phyloP scores from a whole-genome alignment of 2,329 filamentous ascomycete genomes.

The Leptodontidium sp. region DNA sequence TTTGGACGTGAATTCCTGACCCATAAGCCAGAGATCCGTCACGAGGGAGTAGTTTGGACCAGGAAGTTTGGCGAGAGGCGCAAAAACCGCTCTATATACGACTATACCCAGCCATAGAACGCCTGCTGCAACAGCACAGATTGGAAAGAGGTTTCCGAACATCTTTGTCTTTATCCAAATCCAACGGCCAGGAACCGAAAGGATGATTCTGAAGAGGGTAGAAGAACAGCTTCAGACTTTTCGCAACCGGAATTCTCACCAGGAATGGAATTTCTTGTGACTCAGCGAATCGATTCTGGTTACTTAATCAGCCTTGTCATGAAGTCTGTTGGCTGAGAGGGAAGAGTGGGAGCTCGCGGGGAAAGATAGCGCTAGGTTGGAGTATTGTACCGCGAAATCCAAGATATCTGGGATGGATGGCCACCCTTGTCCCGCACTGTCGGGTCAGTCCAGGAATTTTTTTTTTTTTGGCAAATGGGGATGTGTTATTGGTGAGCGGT shows the following conservation, averaged over 20 bases:
- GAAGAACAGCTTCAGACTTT: neutral
- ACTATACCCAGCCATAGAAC: conserved; percentile 13
- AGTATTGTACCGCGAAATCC: neutral
- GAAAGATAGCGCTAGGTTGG: conserved; percentile 7
- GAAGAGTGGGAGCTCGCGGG: conserved; percentile 9
- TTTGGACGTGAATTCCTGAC: conserved; percentile 60
- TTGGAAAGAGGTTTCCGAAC: conserved; percentile 18
- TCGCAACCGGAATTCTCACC: neutral
- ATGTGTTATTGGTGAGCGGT: conserved; percentile 1
- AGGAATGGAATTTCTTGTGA: neutral
- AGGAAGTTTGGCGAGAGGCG: conserved; percentile 39
- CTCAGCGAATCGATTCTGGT: neutral
- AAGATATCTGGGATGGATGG: neutral
- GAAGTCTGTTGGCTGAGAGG: neutral
- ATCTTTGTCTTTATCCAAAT: conserved; percentile 2
- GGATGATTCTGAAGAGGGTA: neutral
- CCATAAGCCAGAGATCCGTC: conserved; percentile 38
- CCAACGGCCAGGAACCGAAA: neutral
- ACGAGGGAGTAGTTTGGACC: conserved; percentile 39
- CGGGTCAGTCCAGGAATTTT: neutral
- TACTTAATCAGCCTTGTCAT: neutral
- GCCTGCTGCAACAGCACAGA: conserved; percentile 9
- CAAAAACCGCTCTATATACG: conserved; percentile 26
- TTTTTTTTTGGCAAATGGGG: neutral
- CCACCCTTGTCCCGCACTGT: too few species aligned